Conservation (phyloP, 2,329 filamentous ascomycete genomes). For the Fusarium sp. region DNA sequence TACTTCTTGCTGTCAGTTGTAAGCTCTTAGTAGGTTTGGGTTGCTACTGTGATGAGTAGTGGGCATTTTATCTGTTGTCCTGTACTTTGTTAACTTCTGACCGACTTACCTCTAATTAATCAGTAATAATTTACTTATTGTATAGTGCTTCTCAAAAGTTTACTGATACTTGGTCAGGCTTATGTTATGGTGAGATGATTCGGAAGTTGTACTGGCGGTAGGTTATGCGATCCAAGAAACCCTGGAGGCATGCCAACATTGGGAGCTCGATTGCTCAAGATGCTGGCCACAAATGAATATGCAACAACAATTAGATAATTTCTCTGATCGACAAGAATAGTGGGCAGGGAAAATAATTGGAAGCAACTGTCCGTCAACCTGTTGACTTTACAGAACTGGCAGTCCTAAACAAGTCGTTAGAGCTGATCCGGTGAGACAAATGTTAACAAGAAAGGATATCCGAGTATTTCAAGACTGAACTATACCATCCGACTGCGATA, state of each 20-base stretch:
- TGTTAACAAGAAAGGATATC: fast-evolving
- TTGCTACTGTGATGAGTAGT: not conserved
- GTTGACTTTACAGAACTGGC: not conserved
- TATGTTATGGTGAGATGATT: not conserved
- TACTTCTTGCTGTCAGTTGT: no score
- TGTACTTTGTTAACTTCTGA: not conserved
- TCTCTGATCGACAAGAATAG: not conserved
- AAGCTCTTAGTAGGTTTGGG: no score
- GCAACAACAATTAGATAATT: no score
- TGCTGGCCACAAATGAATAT: no score
- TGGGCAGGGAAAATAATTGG: no score
- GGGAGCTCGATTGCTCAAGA: no score
- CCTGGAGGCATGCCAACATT: no score
- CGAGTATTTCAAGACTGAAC: conserved; percentile 60
- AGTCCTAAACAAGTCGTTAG: not conserved
- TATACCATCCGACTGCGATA: conserved; percentile 68
- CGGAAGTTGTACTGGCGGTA: not conserved
- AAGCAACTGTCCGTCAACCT: not conserved
- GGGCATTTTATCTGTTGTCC: not conserved
- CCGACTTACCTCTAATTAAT: fast-evolving
- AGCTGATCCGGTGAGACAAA: fast-evolving
- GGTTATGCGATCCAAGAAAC: no score
- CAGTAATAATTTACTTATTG: no score
- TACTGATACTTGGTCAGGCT: no score
- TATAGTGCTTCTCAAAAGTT: no score